These are phyloP conservation scores for Dentipellis fragilis DNA, from an alignment of 768 basidiomycete genomes.

Conservation along the genomic window DNA sequence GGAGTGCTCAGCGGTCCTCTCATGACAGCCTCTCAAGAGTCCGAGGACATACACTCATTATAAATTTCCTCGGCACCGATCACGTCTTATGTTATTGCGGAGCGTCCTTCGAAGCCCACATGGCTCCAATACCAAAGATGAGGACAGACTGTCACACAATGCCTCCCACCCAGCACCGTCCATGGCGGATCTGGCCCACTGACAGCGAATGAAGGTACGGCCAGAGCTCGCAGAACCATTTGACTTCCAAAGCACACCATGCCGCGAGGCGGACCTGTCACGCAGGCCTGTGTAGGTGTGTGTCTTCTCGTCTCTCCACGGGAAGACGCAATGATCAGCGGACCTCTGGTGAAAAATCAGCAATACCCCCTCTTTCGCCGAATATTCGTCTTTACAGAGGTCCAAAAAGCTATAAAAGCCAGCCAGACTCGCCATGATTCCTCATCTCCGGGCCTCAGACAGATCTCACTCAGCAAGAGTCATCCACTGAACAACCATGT, in stretches of 20 bases:
- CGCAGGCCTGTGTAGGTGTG: background rate
- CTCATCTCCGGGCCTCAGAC: background rate
- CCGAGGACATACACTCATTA: too few relatives aligned
- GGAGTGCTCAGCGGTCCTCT: too few relatives aligned
- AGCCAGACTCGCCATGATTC: background rate
- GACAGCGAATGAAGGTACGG: too few relatives aligned
- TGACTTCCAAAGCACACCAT: background rate
- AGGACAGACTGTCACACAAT: too few relatives aligned
- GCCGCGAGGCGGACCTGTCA: background rate
- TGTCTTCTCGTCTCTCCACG: background rate
- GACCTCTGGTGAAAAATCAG: background rate
- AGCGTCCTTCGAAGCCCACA: too few relatives aligned
- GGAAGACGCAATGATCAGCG: background rate
- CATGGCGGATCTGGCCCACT: too few relatives aligned
- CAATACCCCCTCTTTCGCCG: background rate
- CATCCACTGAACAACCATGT: background rate
- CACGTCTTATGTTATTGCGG: too few relatives aligned
- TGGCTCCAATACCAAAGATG: too few relatives aligned
- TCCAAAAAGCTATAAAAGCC: background rate
- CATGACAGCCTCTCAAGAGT: too few relatives aligned
- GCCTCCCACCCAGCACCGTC: too few relatives aligned
- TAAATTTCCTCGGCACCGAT: too few relatives aligned
- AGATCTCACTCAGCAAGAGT: background rate
- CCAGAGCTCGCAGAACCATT: background rate
- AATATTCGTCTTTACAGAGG: background rate